Evolutionary conservation across 2,329 filamentous ascomycete species (phyloP).

Genomic region (Fusarium xylarioides): DNA sequence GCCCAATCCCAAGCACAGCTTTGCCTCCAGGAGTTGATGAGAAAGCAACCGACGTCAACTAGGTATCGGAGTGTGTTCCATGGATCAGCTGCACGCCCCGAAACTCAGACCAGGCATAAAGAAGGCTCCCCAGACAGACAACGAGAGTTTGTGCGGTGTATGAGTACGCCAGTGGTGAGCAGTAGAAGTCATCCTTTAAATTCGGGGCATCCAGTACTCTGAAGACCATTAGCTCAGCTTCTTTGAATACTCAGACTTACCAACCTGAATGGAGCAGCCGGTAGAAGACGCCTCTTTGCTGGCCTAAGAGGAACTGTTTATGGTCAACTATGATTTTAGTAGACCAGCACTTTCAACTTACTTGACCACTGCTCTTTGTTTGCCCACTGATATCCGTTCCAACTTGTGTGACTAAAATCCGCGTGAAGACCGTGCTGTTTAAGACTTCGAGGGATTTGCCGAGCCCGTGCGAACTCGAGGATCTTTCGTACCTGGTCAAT

Average conservation of each 20-base stretch:
- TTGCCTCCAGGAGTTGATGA: slow-evolving; percentile 80
- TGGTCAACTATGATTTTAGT: slow-evolving; percentile 2
- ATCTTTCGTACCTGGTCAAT: slow-evolving; percentile 76
- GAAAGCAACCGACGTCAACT: slow-evolving; percentile 88
- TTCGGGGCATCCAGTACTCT: slow-evolving; percentile 88
- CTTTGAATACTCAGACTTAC: background rate
- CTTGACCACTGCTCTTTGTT: slow-evolving; percentile 23
- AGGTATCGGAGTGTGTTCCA: slow-evolving; percentile 44
- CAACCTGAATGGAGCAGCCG: slow-evolving; percentile 80
- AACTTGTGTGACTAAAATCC: slow-evolving; percentile 32
- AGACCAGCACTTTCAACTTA: background rate
- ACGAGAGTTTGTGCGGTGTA: slow-evolving; percentile 77
- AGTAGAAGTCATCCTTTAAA: slow-evolving; percentile 96
- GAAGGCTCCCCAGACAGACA: slow-evolving; percentile 79
- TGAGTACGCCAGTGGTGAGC: slow-evolving; percentile 88
- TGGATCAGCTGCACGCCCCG: slow-evolving; percentile 66
- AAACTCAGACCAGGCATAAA: slow-evolving; percentile 90
- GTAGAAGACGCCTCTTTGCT: slow-evolving; percentile 58
- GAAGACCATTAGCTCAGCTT: slow-evolving; percentile 43
- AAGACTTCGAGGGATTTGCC: slow-evolving; percentile 6
- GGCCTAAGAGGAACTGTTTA: slow-evolving; percentile 25
- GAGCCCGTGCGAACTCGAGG: slow-evolving; percentile 60
- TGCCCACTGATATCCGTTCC: slow-evolving; percentile 42
- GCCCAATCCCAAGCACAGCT: slow-evolving; percentile 84
- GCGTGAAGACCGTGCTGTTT: background rate